Base-by-base conservation (phyloP, 352 stramenopile genomes). In the Thraustochytrium sp. region DNA sequence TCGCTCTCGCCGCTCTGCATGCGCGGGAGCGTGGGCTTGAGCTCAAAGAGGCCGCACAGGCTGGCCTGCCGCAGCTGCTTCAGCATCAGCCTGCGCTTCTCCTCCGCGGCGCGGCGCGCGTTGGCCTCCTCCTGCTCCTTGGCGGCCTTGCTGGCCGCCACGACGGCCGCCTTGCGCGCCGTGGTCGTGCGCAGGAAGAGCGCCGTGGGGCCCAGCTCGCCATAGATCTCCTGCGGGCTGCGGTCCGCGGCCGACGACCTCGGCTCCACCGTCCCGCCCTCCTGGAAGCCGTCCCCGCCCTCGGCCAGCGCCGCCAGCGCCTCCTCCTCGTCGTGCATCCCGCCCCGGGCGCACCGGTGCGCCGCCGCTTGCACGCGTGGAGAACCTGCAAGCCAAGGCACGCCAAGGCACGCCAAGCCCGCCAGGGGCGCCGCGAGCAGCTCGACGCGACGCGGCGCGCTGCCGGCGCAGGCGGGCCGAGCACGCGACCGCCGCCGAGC, bases 41-140 rank as follows among this genome's bases (percentile, higher is more conserved):
- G 31, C 34, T 51, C 36, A 4, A 80, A 80, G 44, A 44, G 48
- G 13, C 68, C 68, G 37, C 31, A 42, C 0, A 80, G 42, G 21
- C 42, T 75, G 13, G 36, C 68, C 31, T 80, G 31, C 8, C 40
- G 68, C 23, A 80, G 51, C 26, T 55, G 31, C 21, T 42, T 64
- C 68, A 75, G 36, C 53, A 68, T 61, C 18, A 75, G 68, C 31
- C 51, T 76, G 13, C 44, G 44, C 13, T n/a, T 46, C 46, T 23
- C 31, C 49, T 63, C 44, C 5, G 68, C 68, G 13, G 68, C 68
- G n/a, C 42, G 48, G 5, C 68, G 46, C 38, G 68, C 68, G 31
- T 80, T 80, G 1, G 76, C 68, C 49, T 80, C 68, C 31, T 80
- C 68, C 23, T 46, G 31, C 38, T 80, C 68, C 38, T 80, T 80